Percentiles rank a stretch among this genome's conserved stretches.
phyloP scores from a whole-genome alignment of 1,284 basidiomycete genomes.

The Microbotryomycetes sp. region DNA sequence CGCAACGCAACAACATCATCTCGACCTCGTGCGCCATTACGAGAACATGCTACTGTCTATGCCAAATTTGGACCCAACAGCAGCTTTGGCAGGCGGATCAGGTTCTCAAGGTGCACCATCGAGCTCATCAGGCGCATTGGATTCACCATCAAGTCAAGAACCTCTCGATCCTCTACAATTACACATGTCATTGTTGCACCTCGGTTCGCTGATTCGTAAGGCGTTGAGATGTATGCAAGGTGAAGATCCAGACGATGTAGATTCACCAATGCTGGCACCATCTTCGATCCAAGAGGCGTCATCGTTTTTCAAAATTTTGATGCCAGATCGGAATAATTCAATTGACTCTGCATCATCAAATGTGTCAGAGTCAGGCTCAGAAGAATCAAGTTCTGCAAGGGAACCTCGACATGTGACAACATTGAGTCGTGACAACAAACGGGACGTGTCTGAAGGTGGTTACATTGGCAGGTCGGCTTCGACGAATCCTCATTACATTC shows the following conservation, averaged over 20 bases:
- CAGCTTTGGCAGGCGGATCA: too few relatives aligned
- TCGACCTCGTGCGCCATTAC: conserved; percentile 84
- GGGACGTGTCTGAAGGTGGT: conserved; percentile 26
- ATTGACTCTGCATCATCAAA: background rate
- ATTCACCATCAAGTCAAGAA: conserved; percentile 11
- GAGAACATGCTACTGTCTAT: conserved; percentile 71
- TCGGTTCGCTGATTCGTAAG: conserved; percentile 62
- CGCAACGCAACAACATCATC: conserved; percentile 85
- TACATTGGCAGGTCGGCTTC: conserved; percentile 23
- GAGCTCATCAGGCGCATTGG: conserved; percentile 9
- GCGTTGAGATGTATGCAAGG: conserved; percentile 67
- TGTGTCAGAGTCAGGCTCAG: background rate
- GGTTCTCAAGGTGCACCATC: conserved; percentile 37
- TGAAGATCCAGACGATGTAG: conserved; percentile 48
- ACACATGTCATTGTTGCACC: conserved; percentile 58
- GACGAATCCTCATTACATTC: conserved; percentile 18
- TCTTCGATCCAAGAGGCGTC: background rate
- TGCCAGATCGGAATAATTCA: background rate
- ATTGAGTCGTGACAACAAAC: background rate
- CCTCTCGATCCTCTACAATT: conserved; percentile 48
- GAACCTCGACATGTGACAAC: conserved; percentile 1
- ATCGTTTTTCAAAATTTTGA: background rate
- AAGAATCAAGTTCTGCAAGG: background rate
- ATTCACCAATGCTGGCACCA: conserved; percentile 14
- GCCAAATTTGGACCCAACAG: conserved; percentile 60